A percentile compares a stretch with the other conserved stretches of the same genome.
These are phyloP conservation scores for Citrus sp. DNA, from an alignment of 345 rosid genomes.

Conservation along the genomic window DNA sequence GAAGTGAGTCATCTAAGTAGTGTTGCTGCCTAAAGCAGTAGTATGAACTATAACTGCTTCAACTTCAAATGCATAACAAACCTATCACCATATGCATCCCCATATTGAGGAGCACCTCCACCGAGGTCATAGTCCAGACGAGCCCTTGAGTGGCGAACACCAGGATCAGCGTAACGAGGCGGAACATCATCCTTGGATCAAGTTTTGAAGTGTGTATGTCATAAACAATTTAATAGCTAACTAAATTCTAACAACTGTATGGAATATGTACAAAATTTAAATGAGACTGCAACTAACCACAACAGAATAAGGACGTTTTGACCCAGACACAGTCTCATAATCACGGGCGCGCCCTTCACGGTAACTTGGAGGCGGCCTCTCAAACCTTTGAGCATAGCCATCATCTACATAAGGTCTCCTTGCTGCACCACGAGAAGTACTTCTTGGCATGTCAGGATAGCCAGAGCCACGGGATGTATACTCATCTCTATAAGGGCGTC, in stretches of 20 bases:
- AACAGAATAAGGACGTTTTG: constrained; percentile 83
- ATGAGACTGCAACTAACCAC: constrained; percentile 51
- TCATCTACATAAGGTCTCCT: constrained; percentile 86
- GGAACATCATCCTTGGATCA: constrained; percentile 80
- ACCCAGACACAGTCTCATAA: constrained; percentile 78
- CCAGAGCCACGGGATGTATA: constrained; percentile 68
- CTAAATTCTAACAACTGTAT: neutral
- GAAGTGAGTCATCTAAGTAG: constrained; percentile 1
- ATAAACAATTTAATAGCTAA: constrained; percentile 8
- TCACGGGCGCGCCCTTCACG: constrained; percentile 80
- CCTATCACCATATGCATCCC: constrained; percentile 85
- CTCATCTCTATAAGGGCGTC: constrained; percentile 81
- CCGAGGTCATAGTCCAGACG: constrained; percentile 81
- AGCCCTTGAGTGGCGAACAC: constrained; percentile 79
- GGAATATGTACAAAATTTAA: neutral
- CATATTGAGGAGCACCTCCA: constrained; percentile 64
- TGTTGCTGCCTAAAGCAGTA: neutral
- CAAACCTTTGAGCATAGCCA: constrained; percentile 70
- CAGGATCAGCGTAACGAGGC: constrained; percentile 70
- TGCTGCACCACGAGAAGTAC: constrained; percentile 56
- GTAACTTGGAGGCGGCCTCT: constrained; percentile 75
- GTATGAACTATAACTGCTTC: neutral
- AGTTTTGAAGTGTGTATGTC: neutral
- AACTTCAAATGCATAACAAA: constrained; percentile 17
- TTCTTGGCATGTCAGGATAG: constrained; percentile 70